phyloP scores from a whole-genome alignment of 345 rosid species.

The Eucalyptus coolabah region DNA sequence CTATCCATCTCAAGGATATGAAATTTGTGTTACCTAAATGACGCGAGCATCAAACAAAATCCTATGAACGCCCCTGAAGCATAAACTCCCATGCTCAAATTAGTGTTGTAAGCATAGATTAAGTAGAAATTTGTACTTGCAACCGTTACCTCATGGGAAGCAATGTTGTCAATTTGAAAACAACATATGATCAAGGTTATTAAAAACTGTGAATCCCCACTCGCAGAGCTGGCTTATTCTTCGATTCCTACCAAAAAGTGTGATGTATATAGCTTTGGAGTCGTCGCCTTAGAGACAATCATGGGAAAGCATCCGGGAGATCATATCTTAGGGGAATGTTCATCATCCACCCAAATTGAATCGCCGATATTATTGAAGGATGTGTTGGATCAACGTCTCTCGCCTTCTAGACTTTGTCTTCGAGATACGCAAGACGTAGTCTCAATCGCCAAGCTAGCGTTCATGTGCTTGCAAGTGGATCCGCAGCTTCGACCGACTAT shows the following conservation, averaged over 20 bases:
- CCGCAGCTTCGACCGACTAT: background rate
- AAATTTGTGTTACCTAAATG: background rate
- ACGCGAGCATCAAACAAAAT: background rate
- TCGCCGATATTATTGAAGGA: accelerated
- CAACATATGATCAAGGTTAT: background rate
- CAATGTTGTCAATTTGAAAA: no score
- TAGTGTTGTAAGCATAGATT: accelerated
- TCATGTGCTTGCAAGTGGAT: accelerated
- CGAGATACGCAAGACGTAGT: background rate
- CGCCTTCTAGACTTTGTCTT: background rate
- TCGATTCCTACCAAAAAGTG: accelerated
- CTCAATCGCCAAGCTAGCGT: background rate
- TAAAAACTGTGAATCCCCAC: accelerated
- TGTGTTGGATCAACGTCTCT: background rate
- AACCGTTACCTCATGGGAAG: accelerated
- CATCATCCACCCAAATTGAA: background rate
- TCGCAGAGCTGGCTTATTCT: background rate
- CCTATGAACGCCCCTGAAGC: accelerated
- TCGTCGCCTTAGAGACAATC: background rate
- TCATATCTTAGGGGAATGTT: accelerated
- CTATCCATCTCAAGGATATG: background rate
- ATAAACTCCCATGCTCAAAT: no score
- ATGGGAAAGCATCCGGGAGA: background rate
- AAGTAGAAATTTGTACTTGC: no score
- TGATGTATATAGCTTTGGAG: background rate